Evolutionary conservation across 2,329 filamentous ascomycete species (phyloP).

Genomic region (Hirsutella rhossiliensis): DNA sequence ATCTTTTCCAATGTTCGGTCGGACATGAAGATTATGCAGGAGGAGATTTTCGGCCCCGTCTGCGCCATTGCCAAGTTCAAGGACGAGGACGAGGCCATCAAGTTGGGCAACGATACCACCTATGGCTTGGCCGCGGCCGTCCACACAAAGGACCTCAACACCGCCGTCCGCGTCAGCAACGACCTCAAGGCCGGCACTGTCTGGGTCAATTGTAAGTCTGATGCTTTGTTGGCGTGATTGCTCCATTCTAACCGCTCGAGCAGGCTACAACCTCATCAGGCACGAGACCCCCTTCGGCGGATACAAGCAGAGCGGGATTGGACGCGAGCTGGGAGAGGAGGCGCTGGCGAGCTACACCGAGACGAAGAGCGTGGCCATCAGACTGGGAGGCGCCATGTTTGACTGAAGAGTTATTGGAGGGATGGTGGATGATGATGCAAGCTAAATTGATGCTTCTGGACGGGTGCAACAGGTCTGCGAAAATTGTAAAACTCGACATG

Average conservation of each 20-base stretch:
- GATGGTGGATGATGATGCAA: neutral
- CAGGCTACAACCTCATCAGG: constrained; percentile 56
- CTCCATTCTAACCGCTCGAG: neutral
- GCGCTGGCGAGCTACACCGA: constrained; percentile 57
- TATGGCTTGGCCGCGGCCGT: constrained; percentile 79
- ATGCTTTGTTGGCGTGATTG: neutral
- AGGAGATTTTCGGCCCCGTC: constrained; percentile 89
- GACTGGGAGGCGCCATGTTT: constrained; percentile 11
- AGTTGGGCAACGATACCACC: constrained; percentile 59
- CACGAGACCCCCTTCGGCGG: constrained; percentile 58
- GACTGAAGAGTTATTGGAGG: constrained; percentile 1
- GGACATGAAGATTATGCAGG: constrained; percentile 84
- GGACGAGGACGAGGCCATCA: constrained; percentile 66
- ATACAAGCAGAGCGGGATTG: constrained; percentile 68
- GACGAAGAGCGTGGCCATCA: constrained; percentile 52
- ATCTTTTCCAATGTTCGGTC: constrained; percentile 73
- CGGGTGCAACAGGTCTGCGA: no score
- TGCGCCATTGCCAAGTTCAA: constrained; percentile 79
- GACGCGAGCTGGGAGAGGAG: constrained; percentile 61
- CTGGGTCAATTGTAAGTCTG: constrained; percentile 35
- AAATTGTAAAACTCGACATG: no score
- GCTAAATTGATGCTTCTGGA: no score
- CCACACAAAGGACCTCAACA: constrained; percentile 74
- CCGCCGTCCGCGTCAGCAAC: constrained; percentile 69
- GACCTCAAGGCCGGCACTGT: constrained; percentile 57